These are phyloP conservation scores for Pascua sp. DNA, from an alignment of 1,284 basidiomycete genomes.

Conservation along the genomic window DNA sequence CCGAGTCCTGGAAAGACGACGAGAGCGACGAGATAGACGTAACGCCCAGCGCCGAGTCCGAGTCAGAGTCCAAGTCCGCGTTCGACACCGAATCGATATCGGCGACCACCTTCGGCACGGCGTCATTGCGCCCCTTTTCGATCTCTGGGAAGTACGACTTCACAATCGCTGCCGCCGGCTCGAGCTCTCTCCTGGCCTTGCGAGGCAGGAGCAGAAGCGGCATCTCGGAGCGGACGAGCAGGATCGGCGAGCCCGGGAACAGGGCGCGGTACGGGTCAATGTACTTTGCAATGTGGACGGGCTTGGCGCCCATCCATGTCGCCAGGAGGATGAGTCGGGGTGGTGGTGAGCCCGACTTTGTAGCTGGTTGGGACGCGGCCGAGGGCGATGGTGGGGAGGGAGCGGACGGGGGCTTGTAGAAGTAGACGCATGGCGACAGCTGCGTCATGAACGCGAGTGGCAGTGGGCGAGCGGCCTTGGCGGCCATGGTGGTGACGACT, in stretches of 20 bases:
- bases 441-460: not conserved
- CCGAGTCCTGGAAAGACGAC: not conserved
- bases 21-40: not conserved
- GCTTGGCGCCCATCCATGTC: slow-evolving; percentile 18
- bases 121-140: not conserved
- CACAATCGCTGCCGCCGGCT: not conserved
- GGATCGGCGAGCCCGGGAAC: slow-evolving; percentile 13
- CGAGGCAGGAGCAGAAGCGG: slow-evolving; percentile 8
- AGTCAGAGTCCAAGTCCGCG: too few relatives aligned
- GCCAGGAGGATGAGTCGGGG: slow-evolving; percentile 16
- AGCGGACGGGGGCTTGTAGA: not conserved
- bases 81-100: too few relatives aligned
- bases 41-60: not conserved
- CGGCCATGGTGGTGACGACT: too few relatives aligned
- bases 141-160: slow-evolving; percentile 1
- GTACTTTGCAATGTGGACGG: slow-evolving; percentile 16
- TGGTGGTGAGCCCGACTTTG: not conserved
- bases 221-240: slow-evolving; percentile 12
- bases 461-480: too few relatives aligned
- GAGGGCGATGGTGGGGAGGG: not conserved
- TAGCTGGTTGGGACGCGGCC: not conserved
- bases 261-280: slow-evolving; percentile 9
- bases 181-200: not conserved
- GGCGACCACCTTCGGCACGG: not conserved
- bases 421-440: not conserved